Percentiles rank a stretch among this genome's conserved stretches.
phyloP scores from a whole-genome alignment of 176 grass and related monocot species.

The Cymbopogon citratus region DNA sequence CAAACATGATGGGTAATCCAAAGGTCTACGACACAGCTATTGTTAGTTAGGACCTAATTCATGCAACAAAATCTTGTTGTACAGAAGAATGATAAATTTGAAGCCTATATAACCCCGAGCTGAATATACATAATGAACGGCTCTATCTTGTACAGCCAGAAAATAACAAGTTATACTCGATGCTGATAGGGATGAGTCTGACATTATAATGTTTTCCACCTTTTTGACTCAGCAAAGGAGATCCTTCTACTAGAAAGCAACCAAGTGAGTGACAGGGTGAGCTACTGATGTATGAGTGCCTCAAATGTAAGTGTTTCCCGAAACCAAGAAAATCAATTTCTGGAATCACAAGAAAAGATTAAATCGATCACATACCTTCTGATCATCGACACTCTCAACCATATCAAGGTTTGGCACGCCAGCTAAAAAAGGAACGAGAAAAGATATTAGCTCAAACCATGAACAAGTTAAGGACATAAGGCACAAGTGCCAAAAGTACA shows the following conservation, averaged over 20 bases:
- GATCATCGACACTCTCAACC: slow-evolving; percentile 88
- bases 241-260: neutral
- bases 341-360: slow-evolving; percentile 13
- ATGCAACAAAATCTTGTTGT: neutral
- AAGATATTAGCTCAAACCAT: slow-evolving; percentile 7
- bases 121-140: neutral
- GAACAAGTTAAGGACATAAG: neutral
- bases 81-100: neutral
- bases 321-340: neutral
- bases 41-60: neutral
- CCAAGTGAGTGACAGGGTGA: neutral
- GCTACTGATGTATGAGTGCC: neutral
- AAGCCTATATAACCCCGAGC: neutral
- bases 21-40: neutral
- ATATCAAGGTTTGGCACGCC: slow-evolving; percentile 86
- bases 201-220: neutral
- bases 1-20: neutral
- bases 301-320: neutral
- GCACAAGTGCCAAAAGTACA: neutral
- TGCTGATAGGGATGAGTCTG: neutral
- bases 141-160: neutral
- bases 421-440: slow-evolving; percentile 45
- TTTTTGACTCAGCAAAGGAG: neutral
- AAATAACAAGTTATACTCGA: neutral
- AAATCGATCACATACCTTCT: slow-evolving; percentile 60